Conservation (phyloP, 108 stramenopile species). For the Seminavis robusta region DNA sequence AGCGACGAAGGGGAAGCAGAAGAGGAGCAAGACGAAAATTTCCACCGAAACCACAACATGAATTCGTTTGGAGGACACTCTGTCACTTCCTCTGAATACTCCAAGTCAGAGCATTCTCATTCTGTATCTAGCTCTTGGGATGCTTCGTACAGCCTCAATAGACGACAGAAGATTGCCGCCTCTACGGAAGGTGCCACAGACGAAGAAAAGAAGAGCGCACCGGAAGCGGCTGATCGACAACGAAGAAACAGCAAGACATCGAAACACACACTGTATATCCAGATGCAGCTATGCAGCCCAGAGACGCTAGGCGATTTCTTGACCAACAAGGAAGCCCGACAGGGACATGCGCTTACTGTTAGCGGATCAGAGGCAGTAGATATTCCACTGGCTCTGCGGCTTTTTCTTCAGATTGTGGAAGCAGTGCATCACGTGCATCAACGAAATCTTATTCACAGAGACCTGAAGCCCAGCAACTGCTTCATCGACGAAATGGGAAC, state of each 20-base stretch:
- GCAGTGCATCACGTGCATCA: slow-evolving; percentile 91
- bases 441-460: slow-evolving; percentile 92
- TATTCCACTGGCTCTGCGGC: slow-evolving; percentile 64
- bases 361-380: slow-evolving; percentile 39
- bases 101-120: neutral
- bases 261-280: slow-evolving; percentile 86
- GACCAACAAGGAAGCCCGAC: slow-evolving; percentile 50
- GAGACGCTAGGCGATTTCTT: slow-evolving; percentile 86
- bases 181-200: slow-evolving; percentile 1
- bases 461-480: slow-evolving; percentile 87
- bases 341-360: slow-evolving; percentile 16
- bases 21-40: neutral
- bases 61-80: neutral
- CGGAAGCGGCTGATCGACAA: no score
- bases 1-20: neutral
- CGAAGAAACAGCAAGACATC: neutral
- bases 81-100: neutral
- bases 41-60: neutral
- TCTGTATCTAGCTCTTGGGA: no score
- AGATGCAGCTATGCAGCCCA: slow-evolving; percentile 95
- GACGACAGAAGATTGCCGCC: slow-evolving; percentile 1
- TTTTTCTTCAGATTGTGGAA: slow-evolving; percentile 88
- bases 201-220: slow-evolving; percentile 1
- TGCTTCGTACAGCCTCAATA: neutral
- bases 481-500: slow-evolving; percentile 78